Conservation (phyloP, 495 filamentous ascomycete genomes). For the Gamarada debralockiae region DNA sequence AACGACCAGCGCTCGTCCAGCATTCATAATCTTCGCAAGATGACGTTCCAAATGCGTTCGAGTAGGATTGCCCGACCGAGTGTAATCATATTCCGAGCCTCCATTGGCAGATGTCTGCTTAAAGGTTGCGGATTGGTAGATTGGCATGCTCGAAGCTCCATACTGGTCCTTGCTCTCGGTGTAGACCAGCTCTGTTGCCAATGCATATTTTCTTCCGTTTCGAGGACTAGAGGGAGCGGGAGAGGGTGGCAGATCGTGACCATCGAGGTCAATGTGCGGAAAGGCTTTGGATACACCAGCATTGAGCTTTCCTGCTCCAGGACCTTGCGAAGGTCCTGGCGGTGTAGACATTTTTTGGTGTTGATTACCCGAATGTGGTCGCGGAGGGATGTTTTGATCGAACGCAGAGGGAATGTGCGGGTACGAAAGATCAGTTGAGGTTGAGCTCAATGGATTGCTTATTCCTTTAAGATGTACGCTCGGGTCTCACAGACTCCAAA, state of each 20-base stretch:
- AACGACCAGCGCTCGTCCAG: slow-evolving; percentile 84
- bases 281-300: slow-evolving; percentile 61
- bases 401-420: not conserved
- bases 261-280: slow-evolving; percentile 74
- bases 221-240: slow-evolving; percentile 90
- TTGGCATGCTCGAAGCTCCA: slow-evolving; percentile 89
- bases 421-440: no score
- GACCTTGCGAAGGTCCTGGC: slow-evolving; percentile 24
- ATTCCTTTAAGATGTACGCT: not conserved
- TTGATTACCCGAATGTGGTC: not conserved
- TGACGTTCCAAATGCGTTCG: slow-evolving; percentile 95
- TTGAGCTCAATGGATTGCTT: slow-evolving; percentile 15
- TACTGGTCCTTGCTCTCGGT: slow-evolving; percentile 95
- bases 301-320: slow-evolving; percentile 17
- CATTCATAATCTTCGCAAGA: slow-evolving; percentile 97
- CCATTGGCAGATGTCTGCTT: slow-evolving; percentile 79
- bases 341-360: slow-evolving; percentile 33
- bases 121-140: slow-evolving; percentile 98
- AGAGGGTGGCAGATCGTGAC: slow-evolving; percentile 88
- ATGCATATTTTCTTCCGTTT: slow-evolving; percentile 76
- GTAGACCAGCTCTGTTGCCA: slow-evolving; percentile 94
- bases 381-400: not conserved
- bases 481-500: no score
- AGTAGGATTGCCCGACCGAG: slow-evolving; percentile 93
- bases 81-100: slow-evolving; percentile 92